These are phyloP conservation scores for Penicillium sp. DNA, from an alignment of 2,329 filamentous ascomycete species.

Conservation along the genomic window DNA sequence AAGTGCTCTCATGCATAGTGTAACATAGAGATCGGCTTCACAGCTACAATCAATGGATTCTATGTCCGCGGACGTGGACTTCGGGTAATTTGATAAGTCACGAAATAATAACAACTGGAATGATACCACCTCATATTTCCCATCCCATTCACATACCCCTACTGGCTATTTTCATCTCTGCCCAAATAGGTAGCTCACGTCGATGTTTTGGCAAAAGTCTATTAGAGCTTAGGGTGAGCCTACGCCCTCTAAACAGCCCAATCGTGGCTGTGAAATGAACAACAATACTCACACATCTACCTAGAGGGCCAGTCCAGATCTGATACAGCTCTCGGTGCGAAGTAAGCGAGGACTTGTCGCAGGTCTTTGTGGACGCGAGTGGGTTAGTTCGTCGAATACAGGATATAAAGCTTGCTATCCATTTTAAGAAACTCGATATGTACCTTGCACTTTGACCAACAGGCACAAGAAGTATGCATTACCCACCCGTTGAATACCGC, in stretches of 20 bases:
- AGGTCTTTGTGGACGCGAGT: background rate
- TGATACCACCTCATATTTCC: background rate
- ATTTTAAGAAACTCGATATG: background rate
- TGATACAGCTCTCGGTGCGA: background rate
- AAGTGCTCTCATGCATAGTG: background rate
- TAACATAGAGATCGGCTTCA: background rate
- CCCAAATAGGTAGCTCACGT: background rate
- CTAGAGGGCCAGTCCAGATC: background rate
- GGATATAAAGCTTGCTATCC: no score
- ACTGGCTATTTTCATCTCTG: background rate
- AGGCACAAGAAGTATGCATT: background rate
- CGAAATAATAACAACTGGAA: background rate
- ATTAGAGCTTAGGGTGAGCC: background rate
- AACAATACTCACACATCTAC: background rate
- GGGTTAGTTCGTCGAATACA: no score
- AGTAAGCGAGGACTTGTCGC: background rate
- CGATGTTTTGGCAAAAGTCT: background rate
- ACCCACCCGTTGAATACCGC: background rate
- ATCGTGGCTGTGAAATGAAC: background rate
- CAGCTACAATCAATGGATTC: background rate
- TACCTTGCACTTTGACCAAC: background rate
- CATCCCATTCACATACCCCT: background rate
- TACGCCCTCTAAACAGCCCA: background rate
- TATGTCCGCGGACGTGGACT: background rate
- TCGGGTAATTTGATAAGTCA: background rate